Conservation (phyloP, 306 rosid species). For the Fagus crenata region DNA sequence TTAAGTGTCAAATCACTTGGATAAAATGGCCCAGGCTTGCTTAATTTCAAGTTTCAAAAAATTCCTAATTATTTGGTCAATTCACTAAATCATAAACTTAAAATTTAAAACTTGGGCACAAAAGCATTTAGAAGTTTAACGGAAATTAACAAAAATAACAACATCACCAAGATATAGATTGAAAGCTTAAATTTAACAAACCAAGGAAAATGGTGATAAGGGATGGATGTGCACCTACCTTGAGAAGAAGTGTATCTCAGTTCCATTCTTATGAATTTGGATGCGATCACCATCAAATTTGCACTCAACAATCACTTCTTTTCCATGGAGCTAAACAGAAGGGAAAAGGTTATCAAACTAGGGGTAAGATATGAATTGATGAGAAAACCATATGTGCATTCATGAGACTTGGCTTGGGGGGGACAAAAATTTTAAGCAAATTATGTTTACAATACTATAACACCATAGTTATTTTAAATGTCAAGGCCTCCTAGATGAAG, state of each 20-base stretch:
- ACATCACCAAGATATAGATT: neutral
- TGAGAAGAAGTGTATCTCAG: conserved; percentile 78
- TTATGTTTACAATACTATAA: neutral
- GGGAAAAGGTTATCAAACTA: conserved; percentile 12
- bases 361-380: conserved; percentile 11
- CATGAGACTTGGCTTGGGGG: conserved; percentile 8
- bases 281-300: conserved; percentile 97
- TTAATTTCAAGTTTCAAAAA: neutral
- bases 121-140: conserved; percentile 5
- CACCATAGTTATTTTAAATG: neutral
- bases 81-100: neutral
- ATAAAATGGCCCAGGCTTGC: neutral
- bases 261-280: conserved; percentile 92
- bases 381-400: conserved; percentile 15
- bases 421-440: neutral
- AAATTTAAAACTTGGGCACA: conserved; percentile 8
- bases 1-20: neutral
- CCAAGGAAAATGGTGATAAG: conserved; percentile 17
- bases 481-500: conserved; percentile 8
- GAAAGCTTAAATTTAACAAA: neutral
- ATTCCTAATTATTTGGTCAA: neutral
- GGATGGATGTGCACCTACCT: conserved; percentile 49
- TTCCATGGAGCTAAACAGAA: conserved; percentile 76
- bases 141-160: neutral
- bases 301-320: conserved; percentile 88